Evolutionary conservation across 257 asterid genomes (phyloP), one percentile per base, ranked within the genome.

Genomic region (Ilex asprella): DNA sequence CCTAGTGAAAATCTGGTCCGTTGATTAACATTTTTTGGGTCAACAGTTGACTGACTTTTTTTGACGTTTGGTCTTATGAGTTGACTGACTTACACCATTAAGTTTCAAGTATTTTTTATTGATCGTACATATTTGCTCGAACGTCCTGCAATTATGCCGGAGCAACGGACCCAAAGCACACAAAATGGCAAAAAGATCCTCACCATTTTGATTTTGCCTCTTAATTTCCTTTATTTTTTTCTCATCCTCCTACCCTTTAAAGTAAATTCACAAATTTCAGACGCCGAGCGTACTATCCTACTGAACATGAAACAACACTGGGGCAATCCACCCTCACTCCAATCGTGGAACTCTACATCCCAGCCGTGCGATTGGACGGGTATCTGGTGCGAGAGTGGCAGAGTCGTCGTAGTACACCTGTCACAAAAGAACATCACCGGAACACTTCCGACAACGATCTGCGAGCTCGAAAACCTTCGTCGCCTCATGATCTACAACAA

Each of bases 281-380:
- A 58, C 7, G 3, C 56, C 4, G 85, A 82, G 9, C 65, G 50
- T 29, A 14, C 62, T 12, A 6, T 70, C 21, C 69, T 85, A 7
- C 65, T 85, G 52, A 62, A 72, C 57, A 61, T 82, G 30, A 80
- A 82, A 57, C 66, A 74, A 5, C 74, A 74, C 3, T 85, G 86
- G 89, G 72, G 66, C 6, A 65, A 69, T 69, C 77, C 86, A 13
- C 29, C 61, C 1, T 59, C 77, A 1, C 77, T 82, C 9, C 27
- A 31, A 1, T 30, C 59, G 5, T 85, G 93, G 87, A 76, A 69
- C 65, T 65, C 72, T 10, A 60, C 55, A 35, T 72, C 79, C 1
- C 63, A 51, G 16, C 55, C 16, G 0, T 79, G 78, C 10, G 56
- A 58, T 11, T 75, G 81, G 78, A 52, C 76, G 3, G 71, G 29